Base-by-base conservation (phyloP, 2,329 filamentous ascomycete species). In the Nigrospora oryzae region DNA sequence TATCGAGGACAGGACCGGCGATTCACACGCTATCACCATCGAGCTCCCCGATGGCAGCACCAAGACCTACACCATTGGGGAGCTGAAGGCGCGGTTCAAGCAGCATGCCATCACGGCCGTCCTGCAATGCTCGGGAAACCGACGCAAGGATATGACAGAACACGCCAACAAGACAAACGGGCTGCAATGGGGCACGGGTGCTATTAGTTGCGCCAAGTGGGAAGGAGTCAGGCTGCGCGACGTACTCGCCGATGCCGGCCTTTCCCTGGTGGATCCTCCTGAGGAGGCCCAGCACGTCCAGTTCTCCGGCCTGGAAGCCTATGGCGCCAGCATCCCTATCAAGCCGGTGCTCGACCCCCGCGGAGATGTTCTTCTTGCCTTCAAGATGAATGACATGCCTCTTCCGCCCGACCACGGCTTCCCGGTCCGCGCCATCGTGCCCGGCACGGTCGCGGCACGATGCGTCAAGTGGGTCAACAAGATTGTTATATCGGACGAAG, bases 391-490 rank as follows among this genome's bases (percentile, higher is more conserved):
- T 49, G 81, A 77, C 41, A 57, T 73, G 46, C 68, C 77, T 0
- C 64, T 86, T 1, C 79, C 81, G 0, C 71, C 70, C 2, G 81
- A 85, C 47, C 83, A 86, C 52, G 83, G 83, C 0, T 85, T 73
- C 51, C 83, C 83, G 0, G 61, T 84, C 13, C 69, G 81, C 2
- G 73, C 74, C 1, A 66, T 84, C 3, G 77, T 84, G 0, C 79
- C 82, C 0, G 83, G 83, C 0, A 74, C 79, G 42, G 81, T 84
- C 2, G 83, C 81, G 1, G 83, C 81, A 1, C 71, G 82, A 2
- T 81, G 76, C 6, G 81, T 84, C 51, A 86, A 86, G 56, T 86
- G 82, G 83, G 65, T 86, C 2, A 78, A 71, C 49, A 74, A 75
- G 38, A 79, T 86, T 44, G 71, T 76, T 0, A 67, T 86, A 2